Conservation (phyloP, 768 basidiomycete species). For the Panellus pusillus region DNA sequence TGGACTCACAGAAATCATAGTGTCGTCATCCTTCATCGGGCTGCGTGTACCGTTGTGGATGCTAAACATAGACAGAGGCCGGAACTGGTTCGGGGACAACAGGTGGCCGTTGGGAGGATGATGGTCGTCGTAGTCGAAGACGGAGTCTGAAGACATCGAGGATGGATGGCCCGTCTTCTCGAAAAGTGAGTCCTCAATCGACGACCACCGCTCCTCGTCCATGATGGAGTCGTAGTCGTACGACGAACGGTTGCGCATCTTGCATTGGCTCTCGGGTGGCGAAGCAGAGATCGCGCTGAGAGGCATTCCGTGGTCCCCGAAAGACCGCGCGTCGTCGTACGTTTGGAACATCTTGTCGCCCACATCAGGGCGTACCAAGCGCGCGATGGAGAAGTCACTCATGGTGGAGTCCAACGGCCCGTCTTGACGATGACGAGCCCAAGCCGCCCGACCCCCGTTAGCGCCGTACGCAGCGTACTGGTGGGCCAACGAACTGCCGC, state of each 20-base stretch:
- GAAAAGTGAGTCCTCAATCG: slow-evolving; percentile 55
- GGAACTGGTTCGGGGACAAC: slow-evolving; percentile 52
- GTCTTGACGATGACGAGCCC: slow-evolving; percentile 59
- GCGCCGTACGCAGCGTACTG: slow-evolving; percentile 56
- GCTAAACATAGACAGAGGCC: slow-evolving; percentile 67
- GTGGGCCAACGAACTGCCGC: slow-evolving; percentile 56
- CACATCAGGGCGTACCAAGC: slow-evolving; percentile 68
- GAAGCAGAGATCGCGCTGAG: slow-evolving; percentile 67
- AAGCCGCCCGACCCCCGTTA: slow-evolving; percentile 54
- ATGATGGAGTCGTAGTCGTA: slow-evolving; percentile 77
- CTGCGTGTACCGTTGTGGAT: slow-evolving; percentile 43
- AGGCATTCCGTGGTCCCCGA: slow-evolving; percentile 49
- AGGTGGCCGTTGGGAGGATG: slow-evolving; percentile 33
- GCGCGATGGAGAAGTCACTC: slow-evolving; percentile 60
- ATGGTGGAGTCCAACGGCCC: slow-evolving; percentile 62
- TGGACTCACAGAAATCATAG: slow-evolving; percentile 71
- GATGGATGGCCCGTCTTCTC: slow-evolving; percentile 58
- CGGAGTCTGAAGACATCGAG: slow-evolving; percentile 58
- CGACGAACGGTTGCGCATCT: slow-evolving; percentile 37
- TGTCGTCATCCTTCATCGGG: slow-evolving; percentile 68
- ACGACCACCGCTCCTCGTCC: slow-evolving; percentile 46
- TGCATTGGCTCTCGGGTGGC: slow-evolving; percentile 46
- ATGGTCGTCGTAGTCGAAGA: slow-evolving; percentile 55
- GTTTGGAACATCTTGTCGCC: slow-evolving; percentile 89
- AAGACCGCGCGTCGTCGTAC: neutral